Conservation (phyloP, 1,284 basidiomycete genomes). For the Boletellus sp. region DNA sequence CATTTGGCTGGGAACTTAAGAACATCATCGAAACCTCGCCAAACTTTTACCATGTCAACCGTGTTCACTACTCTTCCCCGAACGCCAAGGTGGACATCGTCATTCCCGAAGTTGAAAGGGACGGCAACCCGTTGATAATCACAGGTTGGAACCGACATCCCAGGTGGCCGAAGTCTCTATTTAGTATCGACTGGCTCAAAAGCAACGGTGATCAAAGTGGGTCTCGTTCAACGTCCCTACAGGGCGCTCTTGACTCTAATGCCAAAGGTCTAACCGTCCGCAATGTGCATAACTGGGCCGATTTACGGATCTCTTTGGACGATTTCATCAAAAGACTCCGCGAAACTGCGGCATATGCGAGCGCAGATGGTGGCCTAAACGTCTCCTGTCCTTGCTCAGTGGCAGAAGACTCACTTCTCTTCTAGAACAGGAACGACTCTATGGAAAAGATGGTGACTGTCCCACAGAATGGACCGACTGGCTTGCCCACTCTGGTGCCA, state of each 20-base stretch:
- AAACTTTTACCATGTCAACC: constrained; percentile 32
- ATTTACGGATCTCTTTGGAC: constrained; percentile 40
- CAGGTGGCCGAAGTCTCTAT: constrained; percentile 51
- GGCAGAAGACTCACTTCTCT: background rate
- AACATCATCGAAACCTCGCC: constrained; percentile 36
- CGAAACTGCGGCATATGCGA: constrained; percentile 31
- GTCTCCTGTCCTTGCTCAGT: background rate
- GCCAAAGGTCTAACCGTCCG: constrained; percentile 48
- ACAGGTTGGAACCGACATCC: constrained; percentile 50
- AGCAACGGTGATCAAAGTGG: constrained; percentile 37
- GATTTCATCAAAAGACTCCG: constrained; percentile 47
- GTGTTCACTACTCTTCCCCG: constrained; percentile 34
- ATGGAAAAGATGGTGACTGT: constrained; percentile 72
- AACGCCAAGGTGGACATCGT: constrained; percentile 29
- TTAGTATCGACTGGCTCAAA: constrained; percentile 52
- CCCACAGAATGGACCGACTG: constrained; percentile 60
- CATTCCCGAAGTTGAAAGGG: constrained; percentile 45
- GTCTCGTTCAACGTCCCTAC: constrained; percentile 5
- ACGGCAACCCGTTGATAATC: constrained; percentile 59
- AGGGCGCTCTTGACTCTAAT: constrained; percentile 2
- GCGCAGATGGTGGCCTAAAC: constrained; percentile 36
- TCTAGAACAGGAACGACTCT: constrained; percentile 57
- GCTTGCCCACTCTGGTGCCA: constrained; percentile 41
- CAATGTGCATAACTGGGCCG: constrained; percentile 50
- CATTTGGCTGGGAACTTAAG: constrained; percentile 50